Evolutionary conservation across 495 filamentous ascomycete genomes (phyloP).

Genomic region (Penicillium robsamsonii): DNA sequence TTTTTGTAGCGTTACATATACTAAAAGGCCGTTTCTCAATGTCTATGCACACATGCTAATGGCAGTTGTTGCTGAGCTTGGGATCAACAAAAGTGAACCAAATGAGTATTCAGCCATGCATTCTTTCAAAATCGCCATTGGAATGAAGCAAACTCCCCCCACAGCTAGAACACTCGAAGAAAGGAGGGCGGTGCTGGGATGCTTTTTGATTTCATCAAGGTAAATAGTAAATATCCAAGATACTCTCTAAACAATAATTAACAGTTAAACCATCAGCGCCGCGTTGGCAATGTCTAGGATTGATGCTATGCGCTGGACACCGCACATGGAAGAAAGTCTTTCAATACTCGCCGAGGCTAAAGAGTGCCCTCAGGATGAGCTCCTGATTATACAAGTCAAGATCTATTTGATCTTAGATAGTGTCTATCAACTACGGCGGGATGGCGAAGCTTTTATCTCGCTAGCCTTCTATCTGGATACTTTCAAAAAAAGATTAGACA

Average conservation of each 20-base stretch:
- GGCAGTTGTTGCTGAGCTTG: conserved; percentile 52
- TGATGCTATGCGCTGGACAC: conserved; percentile 51
- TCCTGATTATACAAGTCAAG: conserved; percentile 47
- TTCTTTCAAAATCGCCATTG: conserved; percentile 25
- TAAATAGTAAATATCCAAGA: conserved; percentile 37
- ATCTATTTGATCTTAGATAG: conserved; percentile 46
- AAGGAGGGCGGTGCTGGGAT: conserved; percentile 51
- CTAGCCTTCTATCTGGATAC: conserved; percentile 43
- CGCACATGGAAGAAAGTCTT: conserved; percentile 54
- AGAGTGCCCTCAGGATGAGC: conserved; percentile 50
- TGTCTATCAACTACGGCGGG: conserved; percentile 25
- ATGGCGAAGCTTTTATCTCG: conserved; percentile 20
- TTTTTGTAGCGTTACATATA: conserved; percentile 19
- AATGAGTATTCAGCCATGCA: conserved; percentile 28
- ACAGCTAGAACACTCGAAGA: conserved; percentile 48
- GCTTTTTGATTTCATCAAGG: conserved; percentile 53
- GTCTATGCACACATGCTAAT: conserved; percentile 50
- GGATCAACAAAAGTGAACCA: conserved; percentile 48
- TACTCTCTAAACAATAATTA: background rate
- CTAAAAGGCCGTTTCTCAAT: conserved; percentile 29
- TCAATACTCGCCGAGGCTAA: conserved; percentile 39
- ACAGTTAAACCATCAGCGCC: conserved; percentile 22
- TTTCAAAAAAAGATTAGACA: conserved; percentile 44
- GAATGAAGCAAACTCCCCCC: conserved; percentile 17
- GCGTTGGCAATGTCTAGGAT: conserved; percentile 45